These are phyloP conservation scores for Selaginella tamariscina DNA, from an alignment of 75 land plant genomes.

Conservation along the genomic window DNA sequence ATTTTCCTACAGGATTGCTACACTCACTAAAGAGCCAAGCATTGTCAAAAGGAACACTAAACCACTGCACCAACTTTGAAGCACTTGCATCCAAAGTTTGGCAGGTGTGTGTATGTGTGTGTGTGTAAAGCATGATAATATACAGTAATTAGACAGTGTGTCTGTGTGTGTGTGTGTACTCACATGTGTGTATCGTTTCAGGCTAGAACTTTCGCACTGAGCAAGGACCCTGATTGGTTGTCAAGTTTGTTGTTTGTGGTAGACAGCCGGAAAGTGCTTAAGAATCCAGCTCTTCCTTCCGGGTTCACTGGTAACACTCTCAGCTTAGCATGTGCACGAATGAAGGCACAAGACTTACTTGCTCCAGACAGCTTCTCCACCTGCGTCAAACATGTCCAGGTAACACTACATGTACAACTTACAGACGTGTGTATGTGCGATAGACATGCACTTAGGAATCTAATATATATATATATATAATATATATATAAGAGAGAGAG, in stretches of 20 bases:
- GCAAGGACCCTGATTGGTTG: not conserved
- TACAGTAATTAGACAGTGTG: too few relatives aligned
- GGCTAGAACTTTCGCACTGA: not conserved
- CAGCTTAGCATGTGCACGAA: slow-evolving; percentile 6
- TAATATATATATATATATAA: too few relatives aligned
- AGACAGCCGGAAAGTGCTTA: not conserved
- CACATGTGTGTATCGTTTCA: too few relatives aligned
- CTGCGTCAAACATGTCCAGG: slow-evolving; percentile 8
- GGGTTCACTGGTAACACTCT: slow-evolving; percentile 9
- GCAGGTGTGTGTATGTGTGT: too few relatives aligned
- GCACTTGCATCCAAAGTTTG: not conserved
- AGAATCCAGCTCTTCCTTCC: not conserved
- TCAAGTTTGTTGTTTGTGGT: not conserved
- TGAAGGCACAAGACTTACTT: not conserved
- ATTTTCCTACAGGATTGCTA: not conserved
- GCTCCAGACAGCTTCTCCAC: not conserved
- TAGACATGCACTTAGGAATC: slow-evolving; percentile 25
- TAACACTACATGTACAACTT: slow-evolving; percentile 25
- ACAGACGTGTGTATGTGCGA: slow-evolving; percentile 19
- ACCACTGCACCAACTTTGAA: slow-evolving; percentile 3
- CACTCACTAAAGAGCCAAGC: slow-evolving; percentile 1
- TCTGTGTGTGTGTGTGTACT: too few relatives aligned
- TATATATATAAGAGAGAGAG: slow-evolving; percentile 19
- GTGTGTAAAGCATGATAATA: too few relatives aligned
- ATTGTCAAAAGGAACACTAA: not conserved